Percentiles rank a stretch among this genome's conserved stretches.
Conservation (phyloP, 2,329 filamentous ascomycete species). For the Xylariaceae sp. region DNA sequence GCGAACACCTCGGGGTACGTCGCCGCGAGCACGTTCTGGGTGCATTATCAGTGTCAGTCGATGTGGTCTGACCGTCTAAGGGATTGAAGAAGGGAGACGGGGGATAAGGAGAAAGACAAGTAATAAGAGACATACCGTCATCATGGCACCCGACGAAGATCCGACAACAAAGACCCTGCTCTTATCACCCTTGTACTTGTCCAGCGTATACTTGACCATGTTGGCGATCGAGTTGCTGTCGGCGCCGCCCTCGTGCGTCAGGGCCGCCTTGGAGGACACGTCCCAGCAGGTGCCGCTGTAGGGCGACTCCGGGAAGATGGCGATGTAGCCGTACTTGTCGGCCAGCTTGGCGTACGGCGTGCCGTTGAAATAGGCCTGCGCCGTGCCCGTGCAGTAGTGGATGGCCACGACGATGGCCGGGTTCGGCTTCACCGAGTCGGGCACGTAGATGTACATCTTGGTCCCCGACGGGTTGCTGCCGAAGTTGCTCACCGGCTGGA, state of each 20-base stretch:
- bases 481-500: slow-evolving; percentile 26
- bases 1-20: slow-evolving; percentile 44
- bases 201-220: slow-evolving; percentile 53
- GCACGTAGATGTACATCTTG: slow-evolving; percentile 41
- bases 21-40: slow-evolving; percentile 40
- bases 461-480: slow-evolving; percentile 35
- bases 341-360: slow-evolving; percentile 42
- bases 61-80: neutral
- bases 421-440: slow-evolving; percentile 31
- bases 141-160: slow-evolving; percentile 43
- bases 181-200: slow-evolving; percentile 46
- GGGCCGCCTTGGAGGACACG: slow-evolving; percentile 39
- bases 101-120: neutral
- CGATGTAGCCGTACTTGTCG: slow-evolving; percentile 39
- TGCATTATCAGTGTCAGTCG: neutral
- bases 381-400: slow-evolving; percentile 50
- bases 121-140: slow-evolving; percentile 35
- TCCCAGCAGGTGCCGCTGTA: slow-evolving; percentile 48
- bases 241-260: slow-evolving; percentile 52
- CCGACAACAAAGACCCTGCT: slow-evolving; percentile 51
- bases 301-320: slow-evolving; percentile 51
- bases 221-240: slow-evolving; percentile 52
- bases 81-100: neutral
- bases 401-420: slow-evolving; percentile 47
- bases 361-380: slow-evolving; percentile 41